Evolutionary conservation across 768 basidiomycete species (phyloP), one percentile per base, ranked within the genome.

Genomic region (Cystofilobasidium ferigula): DNA sequence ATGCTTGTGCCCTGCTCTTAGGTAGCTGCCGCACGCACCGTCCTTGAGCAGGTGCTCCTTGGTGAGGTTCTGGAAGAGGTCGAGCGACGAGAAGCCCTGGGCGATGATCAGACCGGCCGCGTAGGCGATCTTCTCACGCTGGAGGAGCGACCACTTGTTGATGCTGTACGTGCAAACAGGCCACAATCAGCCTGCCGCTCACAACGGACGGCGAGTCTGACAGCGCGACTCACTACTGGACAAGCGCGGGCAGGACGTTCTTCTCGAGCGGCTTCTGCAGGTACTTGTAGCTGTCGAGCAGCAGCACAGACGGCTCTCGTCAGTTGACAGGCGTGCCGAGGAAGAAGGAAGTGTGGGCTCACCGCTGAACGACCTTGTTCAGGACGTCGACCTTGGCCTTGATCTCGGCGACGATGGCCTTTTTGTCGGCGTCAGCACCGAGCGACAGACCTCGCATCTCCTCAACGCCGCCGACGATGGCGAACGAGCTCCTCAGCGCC

Each of bases 1-100:
- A 28, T 68, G 61, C 61, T 62, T 69, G 30, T 35, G 53, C n/a
- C 3, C 34, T 28, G 48, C 16, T 57, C 54, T 42, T 36, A 28
- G 20, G 68, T 16, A 13, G 36, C 57, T 22, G n/a, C 12, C 0
- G 32, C 24, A 70, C 77, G 69, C 64, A 88, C 90, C 88, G 69
- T 99, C 93, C 79, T 97, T 98, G 75, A 94, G 82, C 70, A 98
- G 83, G 75, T 97, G 92, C 71, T 97, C 94, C 77, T 90, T 94
- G 70, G 86, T 85, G 72, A 98, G 79, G 75, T 82, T 86, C 74
- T 84, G 83, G 59, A 99, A 80, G 75, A 87, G 88, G 70, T 82
- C 79, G 24, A 88, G 84, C 69, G 82, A 83, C 57, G 85, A 85
- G 67, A 92, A 84, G 69, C 89, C 87, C 73, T 90, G 88, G 30